Conservation (phyloP, 2,329 filamentous ascomycete genomes). For the Alternaria dauci region DNA sequence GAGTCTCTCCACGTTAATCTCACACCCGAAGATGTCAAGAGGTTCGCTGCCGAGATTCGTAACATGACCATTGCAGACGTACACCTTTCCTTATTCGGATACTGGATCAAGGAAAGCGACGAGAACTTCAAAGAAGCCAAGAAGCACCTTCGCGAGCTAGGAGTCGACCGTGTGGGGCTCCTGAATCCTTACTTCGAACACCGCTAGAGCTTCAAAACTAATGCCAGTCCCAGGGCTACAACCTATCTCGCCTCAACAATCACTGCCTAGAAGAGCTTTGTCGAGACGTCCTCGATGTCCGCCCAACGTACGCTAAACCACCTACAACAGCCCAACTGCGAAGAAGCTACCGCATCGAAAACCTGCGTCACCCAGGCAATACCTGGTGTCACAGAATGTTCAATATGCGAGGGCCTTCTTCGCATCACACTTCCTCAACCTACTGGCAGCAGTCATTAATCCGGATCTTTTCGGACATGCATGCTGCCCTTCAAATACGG, state of each 20-base stretch:
- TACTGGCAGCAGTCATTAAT: not conserved
- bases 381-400: conserved; percentile 6
- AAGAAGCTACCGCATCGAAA: conserved; percentile 7
- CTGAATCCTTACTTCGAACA: not conserved
- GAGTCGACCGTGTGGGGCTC: conserved; percentile 33
- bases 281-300: conserved; percentile 8
- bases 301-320: conserved; percentile 13
- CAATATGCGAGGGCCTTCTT: not conserved
- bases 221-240: conserved; percentile 25
- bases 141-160: conserved; percentile 39
- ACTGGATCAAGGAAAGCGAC: conserved; percentile 34
- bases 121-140: conserved; percentile 36
- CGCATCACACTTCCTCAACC: not conserved
- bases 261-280: conserved; percentile 24
- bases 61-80: conserved; percentile 38
- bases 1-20: conserved; percentile 22
- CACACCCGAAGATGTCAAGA: conserved; percentile 17
- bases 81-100: conserved; percentile 33
- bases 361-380: conserved; percentile 8
- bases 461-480: not conserved
- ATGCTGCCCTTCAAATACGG: not conserved
- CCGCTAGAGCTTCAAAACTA: not conserved
- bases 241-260: conserved; percentile 26
- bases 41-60: conserved; percentile 28
- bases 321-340: not conserved